A percentile compares a stretch with the other conserved stretches of the same genome.
Evolutionary conservation across 2,329 filamentous ascomycete species (phyloP).

Genomic region (Pseudopyrenochaeta lycopersici): DNA sequence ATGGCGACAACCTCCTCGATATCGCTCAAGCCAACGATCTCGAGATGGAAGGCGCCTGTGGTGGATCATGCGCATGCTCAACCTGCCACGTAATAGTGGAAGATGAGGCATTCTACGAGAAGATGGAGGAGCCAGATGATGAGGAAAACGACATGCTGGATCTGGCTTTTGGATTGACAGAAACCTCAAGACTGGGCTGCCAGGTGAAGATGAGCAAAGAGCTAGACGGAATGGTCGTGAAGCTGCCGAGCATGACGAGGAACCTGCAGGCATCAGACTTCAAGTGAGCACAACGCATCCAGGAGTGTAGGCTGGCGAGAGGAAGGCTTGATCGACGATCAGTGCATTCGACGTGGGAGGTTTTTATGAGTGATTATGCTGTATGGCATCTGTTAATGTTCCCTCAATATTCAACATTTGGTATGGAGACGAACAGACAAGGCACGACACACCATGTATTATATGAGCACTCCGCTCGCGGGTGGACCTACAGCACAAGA

Average conservation of each 20-base stretch:
- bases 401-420: neutral
- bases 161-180: conserved; percentile 86
- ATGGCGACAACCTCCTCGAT: conserved; percentile 92
- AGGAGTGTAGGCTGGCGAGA: neutral
- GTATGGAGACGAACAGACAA: neutral
- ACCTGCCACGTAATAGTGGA: conserved; percentile 91
- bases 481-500: conserved; percentile 11
- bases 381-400: neutral
- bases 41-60: conserved; percentile 98
- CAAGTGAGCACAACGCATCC: conserved; percentile 29
- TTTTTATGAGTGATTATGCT: neutral
- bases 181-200: conserved; percentile 84
- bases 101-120: conserved; percentile 77
- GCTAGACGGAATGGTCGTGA: conserved; percentile 84
- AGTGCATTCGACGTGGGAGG: neutral
- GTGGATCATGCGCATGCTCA: conserved; percentile 90
- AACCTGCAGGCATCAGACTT: conserved; percentile 98
- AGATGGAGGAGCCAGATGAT: conserved; percentile 66
- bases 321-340: neutral
- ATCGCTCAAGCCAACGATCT: conserved; percentile 94
- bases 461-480: conserved; percentile 25
- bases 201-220: conserved; percentile 93
- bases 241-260: conserved; percentile 89
- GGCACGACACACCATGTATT: conserved; percentile 10
- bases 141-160: conserved; percentile 68